A percentile compares a stretch with the other conserved stretches of the same genome.
Conservation (phyloP, 2,329 filamentous ascomycete genomes). For the Xylaria sp. region DNA sequence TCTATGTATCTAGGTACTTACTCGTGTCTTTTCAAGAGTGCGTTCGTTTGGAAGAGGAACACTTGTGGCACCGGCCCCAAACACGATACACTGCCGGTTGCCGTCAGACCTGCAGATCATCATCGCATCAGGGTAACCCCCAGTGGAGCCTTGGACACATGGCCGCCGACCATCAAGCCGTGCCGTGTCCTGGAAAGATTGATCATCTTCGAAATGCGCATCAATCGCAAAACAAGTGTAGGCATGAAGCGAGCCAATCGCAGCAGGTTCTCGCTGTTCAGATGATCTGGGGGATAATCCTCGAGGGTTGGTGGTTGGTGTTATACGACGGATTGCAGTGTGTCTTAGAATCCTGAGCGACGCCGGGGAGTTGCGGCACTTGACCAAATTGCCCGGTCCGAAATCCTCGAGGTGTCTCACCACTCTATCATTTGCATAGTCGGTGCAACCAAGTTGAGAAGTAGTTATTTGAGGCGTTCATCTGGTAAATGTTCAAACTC, state of each 20-base stretch:
- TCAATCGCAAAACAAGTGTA: neutral
- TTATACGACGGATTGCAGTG: neutral
- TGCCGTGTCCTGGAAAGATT: neutral
- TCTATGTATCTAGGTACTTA: no score
- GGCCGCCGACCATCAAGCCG: constrained; percentile 21
- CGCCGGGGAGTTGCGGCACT: constrained; percentile 18
- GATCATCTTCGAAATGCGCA: neutral
- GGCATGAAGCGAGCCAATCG: neutral
- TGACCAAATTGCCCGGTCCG: constrained; percentile 11
- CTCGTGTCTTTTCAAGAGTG: neutral
- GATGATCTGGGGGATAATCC: no score
- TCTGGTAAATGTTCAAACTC: neutral
- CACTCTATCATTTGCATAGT: neutral
- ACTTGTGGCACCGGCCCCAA: constrained; percentile 18
- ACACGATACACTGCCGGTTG: constrained; percentile 20
- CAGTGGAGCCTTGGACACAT: constrained; percentile 23
- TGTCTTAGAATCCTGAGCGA: constrained; percentile 15
- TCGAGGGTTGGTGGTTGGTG: no score
- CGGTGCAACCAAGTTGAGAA: neutral
- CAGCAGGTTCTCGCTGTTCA: neutral
- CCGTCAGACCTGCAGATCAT: constrained; percentile 26
- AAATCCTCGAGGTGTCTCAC: neutral
- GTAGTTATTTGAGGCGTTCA: no score
- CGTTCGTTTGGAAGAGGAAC: constrained; percentile 5
- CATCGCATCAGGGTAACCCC: constrained; percentile 9